These are phyloP conservation scores for Xylaria palmicola DNA, from an alignment of 495 filamentous ascomycete genomes.

Conservation along the genomic window DNA sequence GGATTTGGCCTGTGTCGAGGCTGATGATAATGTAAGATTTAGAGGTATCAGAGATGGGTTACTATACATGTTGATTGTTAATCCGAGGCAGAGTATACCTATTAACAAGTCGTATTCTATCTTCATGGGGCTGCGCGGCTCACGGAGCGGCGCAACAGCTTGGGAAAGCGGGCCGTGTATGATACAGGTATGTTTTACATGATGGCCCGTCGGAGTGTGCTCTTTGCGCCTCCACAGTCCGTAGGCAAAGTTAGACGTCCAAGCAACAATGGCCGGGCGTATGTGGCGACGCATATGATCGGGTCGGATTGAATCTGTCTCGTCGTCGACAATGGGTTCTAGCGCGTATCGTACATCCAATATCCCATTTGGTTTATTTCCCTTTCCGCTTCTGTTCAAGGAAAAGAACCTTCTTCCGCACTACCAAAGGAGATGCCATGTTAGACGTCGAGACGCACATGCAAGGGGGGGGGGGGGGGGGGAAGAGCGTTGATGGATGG, in stretches of 20 bases:
- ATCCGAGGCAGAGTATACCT: neutral
- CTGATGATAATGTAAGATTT: neutral
- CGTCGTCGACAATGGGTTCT: neutral
- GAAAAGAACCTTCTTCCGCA: slow-evolving; percentile 88
- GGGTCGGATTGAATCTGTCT: neutral
- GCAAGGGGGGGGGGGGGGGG: too few species aligned
- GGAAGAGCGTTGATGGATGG: neutral
- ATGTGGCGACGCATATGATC: neutral
- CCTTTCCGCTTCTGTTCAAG: slow-evolving; percentile 76
- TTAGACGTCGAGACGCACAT: too few species aligned
- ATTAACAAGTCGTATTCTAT: neutral
- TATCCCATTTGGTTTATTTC: slow-evolving; percentile 24
- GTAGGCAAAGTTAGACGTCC: neutral
- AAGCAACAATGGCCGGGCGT: neutral
- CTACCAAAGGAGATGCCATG: slow-evolving; percentile 36
- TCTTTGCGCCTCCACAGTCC: neutral
- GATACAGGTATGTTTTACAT: slow-evolving; percentile 18
- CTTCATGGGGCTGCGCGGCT: neutral
- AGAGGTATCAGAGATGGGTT: neutral
- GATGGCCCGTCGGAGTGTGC: neutral
- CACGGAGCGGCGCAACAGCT: neutral
- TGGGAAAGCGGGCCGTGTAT: neutral
- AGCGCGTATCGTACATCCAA: slow-evolving; percentile 15
- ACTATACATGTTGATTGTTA: slow-evolving; percentile 2
- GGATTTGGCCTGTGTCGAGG: neutral